Percentiles rank a stretch among this genome's conserved stretches.
Evolutionary conservation across 495 filamentous ascomycete species (phyloP).

Genomic region (Ascodesmis nigricans): DNA sequence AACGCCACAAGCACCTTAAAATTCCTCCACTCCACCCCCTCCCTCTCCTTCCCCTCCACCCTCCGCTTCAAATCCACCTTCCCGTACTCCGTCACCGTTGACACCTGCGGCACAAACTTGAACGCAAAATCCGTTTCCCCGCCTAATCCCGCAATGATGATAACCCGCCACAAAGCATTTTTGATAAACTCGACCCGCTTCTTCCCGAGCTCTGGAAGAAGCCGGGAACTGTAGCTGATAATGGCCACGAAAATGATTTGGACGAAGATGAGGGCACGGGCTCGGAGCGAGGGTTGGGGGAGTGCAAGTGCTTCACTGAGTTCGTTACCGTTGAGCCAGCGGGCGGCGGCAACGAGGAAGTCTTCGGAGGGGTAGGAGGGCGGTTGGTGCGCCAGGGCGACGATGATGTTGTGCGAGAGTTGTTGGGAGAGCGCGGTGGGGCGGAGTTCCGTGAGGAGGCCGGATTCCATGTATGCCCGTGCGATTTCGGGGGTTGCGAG

Average conservation of each 20-base stretch:
- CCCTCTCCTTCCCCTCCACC: constrained; percentile 5
- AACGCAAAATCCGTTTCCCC: constrained; percentile 37
- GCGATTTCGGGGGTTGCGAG: constrained; percentile 34
- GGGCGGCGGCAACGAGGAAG: constrained; percentile 41
- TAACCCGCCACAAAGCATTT: constrained; percentile 28
- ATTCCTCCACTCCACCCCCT: constrained; percentile 5
- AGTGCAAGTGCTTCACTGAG: constrained; percentile 40
- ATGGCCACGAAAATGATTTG: constrained; percentile 45
- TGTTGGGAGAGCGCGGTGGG: constrained; percentile 37
- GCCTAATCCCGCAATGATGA: constrained; percentile 35
- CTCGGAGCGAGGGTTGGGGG: constrained; percentile 32
- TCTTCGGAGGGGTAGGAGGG: constrained; percentile 38
- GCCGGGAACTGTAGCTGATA: constrained; percentile 32
- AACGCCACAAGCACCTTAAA: constrained; percentile 10
- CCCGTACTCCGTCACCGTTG: constrained; percentile 10
- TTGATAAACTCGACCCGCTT: constrained; percentile 34
- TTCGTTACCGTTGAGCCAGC: constrained; percentile 46
- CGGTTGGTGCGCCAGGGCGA: constrained; percentile 36
- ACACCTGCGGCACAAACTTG: constrained; percentile 35
- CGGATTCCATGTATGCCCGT: constrained; percentile 39
- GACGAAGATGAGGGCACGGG: constrained; percentile 38
- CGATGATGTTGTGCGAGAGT: constrained; percentile 54
- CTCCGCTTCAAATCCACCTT: constrained; percentile 8
- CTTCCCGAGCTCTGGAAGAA: constrained; percentile 35
- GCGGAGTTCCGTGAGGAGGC: constrained; percentile 38